Conservation (phyloP, 78 protist species). For the Fonticula alba region DNA sequence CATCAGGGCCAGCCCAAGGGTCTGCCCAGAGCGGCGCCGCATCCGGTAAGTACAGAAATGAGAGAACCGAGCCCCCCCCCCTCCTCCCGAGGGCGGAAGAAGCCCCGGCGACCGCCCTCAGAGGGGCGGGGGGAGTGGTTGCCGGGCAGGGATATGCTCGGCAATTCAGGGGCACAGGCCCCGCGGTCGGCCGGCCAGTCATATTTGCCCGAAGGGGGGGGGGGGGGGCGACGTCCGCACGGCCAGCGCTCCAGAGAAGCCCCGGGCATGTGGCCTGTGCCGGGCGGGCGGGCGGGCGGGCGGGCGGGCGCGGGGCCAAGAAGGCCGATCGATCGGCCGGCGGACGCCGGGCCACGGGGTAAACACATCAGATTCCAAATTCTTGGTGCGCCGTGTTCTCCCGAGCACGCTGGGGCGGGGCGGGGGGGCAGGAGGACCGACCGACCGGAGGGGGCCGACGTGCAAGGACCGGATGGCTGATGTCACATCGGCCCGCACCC, state of each 20-base stretch:
- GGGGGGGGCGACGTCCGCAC: neutral
- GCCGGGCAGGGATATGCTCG: neutral
- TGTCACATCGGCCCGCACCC: too few relatives aligned
- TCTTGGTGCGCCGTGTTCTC: too few relatives aligned
- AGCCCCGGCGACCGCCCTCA: neutral
- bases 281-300: neutral
- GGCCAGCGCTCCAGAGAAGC: neutral
- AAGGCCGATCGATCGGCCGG: neutral
- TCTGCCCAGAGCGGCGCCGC: neutral
- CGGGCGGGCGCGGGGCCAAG: neutral
- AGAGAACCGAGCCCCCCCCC: too few relatives aligned
- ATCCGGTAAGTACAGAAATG: too few relatives aligned
- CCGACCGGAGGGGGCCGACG: too few relatives aligned
- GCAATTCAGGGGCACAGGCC: neutral
- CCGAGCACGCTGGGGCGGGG: too few relatives aligned
- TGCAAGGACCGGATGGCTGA: too few relatives aligned
- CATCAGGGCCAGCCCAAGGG: neutral
- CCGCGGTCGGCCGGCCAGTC: neutral
- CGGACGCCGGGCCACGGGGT: neutral
- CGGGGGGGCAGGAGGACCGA: too few relatives aligned
- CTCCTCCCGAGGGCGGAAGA: neutral
- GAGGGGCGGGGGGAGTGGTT: neutral
- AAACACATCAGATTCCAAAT: too few relatives aligned
- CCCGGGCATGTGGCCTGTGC: neutral
- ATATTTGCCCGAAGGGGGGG: too few relatives aligned